Evolutionary conservation across 768 basidiomycete genomes (phyloP), one percentile per base, ranked within the genome.

Genomic region (Rubroboletus satanas): DNA sequence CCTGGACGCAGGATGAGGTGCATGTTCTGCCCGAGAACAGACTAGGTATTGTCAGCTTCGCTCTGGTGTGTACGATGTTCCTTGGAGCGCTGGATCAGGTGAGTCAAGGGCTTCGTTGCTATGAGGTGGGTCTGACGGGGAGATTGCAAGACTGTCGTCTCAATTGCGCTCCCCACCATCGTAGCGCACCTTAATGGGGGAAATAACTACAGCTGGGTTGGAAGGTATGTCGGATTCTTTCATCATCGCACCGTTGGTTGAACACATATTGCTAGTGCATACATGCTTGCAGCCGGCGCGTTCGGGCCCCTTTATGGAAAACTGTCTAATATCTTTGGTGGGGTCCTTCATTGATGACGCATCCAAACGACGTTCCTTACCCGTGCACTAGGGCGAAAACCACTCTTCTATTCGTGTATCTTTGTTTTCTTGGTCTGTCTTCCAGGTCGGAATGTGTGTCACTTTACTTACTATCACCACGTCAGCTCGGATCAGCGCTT

Each of bases 241-340:
- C 32, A 47, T 66, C 5, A 54, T 50, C 29, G 9, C 5, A 33
- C 26, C 37, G 12, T 26, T 31, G 14, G 41, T 29, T 39, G 37
- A 0, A 49, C 23, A 23, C 21, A 4, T 7, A 0, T 47, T 32
- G 12, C 3, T 51, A 88, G 87, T 65, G 83, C 89, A 32, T 93
- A 91, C 66, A 73, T 92, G 17, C 80, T 93, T 18, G 79, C 84
- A 0, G 80, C 83, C 3, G 83, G 85, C 15, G 74, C 84, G 4
- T 73, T 88, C 10, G 76, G 83, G 0, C 88, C 90, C 0, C 61
- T 89, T 2, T 91, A 90, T 58, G 90, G 90, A 12, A 91, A 90
- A 64, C 69, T 90, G 0, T 88, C 87, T 2, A 84, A 89, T 67
- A 72, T 77, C 37, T 56, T 75, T 28, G 76, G 76, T 67, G 49